Conservation (phyloP, 1,139 yeast species). For the Hansenula sp. region DNA sequence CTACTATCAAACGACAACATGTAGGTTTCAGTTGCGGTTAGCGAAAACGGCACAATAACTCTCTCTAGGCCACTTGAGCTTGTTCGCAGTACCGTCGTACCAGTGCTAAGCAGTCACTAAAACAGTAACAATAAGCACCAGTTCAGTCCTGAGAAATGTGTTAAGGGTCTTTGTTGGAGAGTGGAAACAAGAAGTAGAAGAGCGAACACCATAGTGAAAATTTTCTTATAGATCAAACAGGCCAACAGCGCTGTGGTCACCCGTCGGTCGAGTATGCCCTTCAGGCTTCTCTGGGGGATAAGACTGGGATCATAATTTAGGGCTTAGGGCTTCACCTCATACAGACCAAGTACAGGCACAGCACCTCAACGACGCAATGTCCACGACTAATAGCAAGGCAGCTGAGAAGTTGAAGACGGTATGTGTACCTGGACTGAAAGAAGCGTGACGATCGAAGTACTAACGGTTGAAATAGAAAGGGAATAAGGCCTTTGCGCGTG, state of each 20-base stretch:
- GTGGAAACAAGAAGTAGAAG: background rate
- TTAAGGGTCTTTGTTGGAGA: background rate
- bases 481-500: slow-evolving; percentile 2
- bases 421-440: background rate
- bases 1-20: slow-evolving; percentile 29
- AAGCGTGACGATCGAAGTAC: no score
- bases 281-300: no score
- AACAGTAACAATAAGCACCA: background rate
- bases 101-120: background rate
- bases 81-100: background rate
- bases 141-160: background rate
- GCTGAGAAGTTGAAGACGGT: background rate
- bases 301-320: no score
- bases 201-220: background rate
- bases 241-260: no score
- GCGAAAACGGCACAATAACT: slow-evolving; percentile 23
- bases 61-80: slow-evolving; percentile 18
- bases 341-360: background rate
- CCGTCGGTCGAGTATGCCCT: no score
- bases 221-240: background rate
- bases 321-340: no score
- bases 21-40: slow-evolving; percentile 27
- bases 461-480: background rate
- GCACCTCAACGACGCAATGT: background rate
- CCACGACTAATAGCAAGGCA: background rate